phyloP scores from a whole-genome alignment of 2,329 filamentous ascomycete genomes.

The Xylaria sp. region DNA sequence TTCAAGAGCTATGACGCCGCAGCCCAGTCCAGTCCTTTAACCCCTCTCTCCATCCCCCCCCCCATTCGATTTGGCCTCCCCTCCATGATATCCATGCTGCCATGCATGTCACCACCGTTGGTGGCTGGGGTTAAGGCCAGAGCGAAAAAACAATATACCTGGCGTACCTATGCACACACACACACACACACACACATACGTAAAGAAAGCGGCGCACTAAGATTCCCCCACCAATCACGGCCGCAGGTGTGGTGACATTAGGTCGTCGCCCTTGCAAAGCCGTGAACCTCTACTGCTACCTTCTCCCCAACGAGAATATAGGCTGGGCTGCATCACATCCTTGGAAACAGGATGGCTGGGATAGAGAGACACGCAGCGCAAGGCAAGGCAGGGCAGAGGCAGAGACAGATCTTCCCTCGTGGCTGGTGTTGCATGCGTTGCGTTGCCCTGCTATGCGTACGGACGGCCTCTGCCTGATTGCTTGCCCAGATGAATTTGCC shows the following conservation, averaged over 20 bases:
- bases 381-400: no score
- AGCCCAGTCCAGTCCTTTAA: constrained; percentile 14
- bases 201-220: constrained; percentile 10
- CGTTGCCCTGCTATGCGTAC: not conserved
- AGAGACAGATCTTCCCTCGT: not conserved
- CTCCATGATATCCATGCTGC: constrained; percentile 18
- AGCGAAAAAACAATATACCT: constrained; percentile 6
- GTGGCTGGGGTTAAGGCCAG: constrained; percentile 19
- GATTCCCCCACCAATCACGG: constrained; percentile 25
- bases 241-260: constrained; percentile 31
- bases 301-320: not conserved
- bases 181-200: no score
- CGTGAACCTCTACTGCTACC: not conserved
- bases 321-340: not conserved
- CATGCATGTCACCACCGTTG: constrained; percentile 33
- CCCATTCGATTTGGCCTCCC: not conserved
- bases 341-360: not conserved
- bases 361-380: not conserved
- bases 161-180: no score
- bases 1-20: constrained; percentile 23
- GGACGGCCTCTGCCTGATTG: not conserved
- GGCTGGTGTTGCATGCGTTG: constrained; percentile 5
- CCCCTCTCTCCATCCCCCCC: constrained; percentile 1
- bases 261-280: constrained; percentile 8
- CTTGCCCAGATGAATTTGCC: not conserved